Evolutionary conservation across 2,329 filamentous ascomycete species (phyloP), one percentile per base, ranked within the genome.

Genomic region (Aspergillus sp.): DNA sequence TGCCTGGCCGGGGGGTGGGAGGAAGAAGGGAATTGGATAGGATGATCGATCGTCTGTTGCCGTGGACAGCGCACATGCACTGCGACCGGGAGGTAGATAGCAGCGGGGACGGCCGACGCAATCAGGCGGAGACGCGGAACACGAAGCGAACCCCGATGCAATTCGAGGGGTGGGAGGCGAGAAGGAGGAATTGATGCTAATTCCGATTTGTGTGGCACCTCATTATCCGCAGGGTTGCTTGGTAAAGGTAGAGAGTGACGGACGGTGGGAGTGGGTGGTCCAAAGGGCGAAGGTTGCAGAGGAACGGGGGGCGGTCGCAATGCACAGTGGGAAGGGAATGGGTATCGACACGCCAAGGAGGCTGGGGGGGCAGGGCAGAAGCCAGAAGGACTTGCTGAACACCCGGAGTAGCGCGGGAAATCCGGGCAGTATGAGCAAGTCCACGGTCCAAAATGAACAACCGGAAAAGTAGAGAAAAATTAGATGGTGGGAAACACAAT

Each of bases 21-120:
- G 59, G 49, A 55, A 46, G 49, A 24, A 26, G 52, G 52, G 62
- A 56, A 61, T 54, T 60, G 60, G 52, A 42, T 6, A 42, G 36
- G 36, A 42, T 6, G 36, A 50, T 53, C 42, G 62, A 65, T 63
- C 63, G 61, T 63, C 64, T 62, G 59, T 67, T 64, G 63, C 56
- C 56, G 64, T 66, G 55, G 55, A 69, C 64, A 69, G 64, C 65
- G 67, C 69, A 67, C 62, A 64, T 65, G 64, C 65, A 67, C 68
- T 69, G 69, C 66, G 68, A 69, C 69, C 68, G 68, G 66, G 67
- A 55, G 62, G 59, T 66, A 63, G 61, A 65, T 64, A 64, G 67
- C 63, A 68, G 69, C 63, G 65, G 63, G 62, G 63, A 65, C 58
- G 65, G 64, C 64, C 63, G 66, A 70, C 69, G 65, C 65, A 67